phyloP scores from a whole-genome alignment of 139 green algal genomes.

The Gonium pectorale region DNA sequence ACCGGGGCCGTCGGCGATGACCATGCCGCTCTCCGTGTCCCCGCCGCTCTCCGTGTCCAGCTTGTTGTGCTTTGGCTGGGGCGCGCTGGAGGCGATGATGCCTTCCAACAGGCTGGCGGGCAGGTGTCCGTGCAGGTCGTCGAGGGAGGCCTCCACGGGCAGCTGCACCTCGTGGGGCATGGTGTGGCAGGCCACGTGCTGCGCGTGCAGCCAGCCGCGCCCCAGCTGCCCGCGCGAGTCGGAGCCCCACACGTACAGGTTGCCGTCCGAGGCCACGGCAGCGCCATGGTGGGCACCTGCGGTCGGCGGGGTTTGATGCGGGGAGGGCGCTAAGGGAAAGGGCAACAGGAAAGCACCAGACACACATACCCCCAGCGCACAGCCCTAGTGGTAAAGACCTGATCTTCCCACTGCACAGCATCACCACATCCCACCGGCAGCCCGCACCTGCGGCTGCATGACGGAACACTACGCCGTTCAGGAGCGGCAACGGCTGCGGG shows the following conservation, averaged over 20 bases:
- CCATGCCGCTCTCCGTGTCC: no score
- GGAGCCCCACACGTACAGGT: slow-evolving; percentile 47
- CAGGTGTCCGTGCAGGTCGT: slow-evolving; percentile 26
- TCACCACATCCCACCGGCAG: neutral
- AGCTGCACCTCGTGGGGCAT: slow-evolving; percentile 32
- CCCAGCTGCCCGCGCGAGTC: slow-evolving; percentile 48
- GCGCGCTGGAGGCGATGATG: neutral
- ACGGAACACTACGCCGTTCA: slow-evolving; percentile 47
- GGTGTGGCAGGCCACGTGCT: slow-evolving; percentile 30
- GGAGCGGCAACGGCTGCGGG: slow-evolving; percentile 43
- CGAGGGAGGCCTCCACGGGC: slow-evolving; percentile 16
- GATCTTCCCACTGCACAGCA: no score
- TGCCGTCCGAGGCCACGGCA: slow-evolving; percentile 4
- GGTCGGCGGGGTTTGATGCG: no score
- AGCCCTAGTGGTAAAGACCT: no score
- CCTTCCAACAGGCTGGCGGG: slow-evolving; percentile 25
- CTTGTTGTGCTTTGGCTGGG: neutral
- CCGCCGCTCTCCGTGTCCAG: neutral
- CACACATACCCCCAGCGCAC: no score
- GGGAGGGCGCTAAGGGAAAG: no score
- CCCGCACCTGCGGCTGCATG: slow-evolving; percentile 34
- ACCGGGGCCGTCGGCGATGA: no score
- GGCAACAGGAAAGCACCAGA: no score
- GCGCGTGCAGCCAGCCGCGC: neutral
- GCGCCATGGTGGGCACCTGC: slow-evolving; percentile 36